A percentile compares a stretch with the other conserved stretches of the same genome.
phyloP scores from a whole-genome alignment of 75 land plant species.

The Cryptomeria japonica region DNA sequence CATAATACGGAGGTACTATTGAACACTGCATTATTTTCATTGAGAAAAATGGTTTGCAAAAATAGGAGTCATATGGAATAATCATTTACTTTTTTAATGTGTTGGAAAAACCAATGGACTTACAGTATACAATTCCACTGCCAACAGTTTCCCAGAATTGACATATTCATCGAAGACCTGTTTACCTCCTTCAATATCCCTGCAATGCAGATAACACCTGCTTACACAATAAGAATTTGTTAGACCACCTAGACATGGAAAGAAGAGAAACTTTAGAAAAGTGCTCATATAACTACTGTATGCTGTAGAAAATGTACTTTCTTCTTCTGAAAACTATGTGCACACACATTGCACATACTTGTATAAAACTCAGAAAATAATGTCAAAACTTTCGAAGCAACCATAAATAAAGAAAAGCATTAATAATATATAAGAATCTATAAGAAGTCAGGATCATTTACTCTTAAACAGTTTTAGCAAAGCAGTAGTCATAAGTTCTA shows the following conservation, averaged over 20 bases:
- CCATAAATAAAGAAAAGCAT: neutral
- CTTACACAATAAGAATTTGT: neutral
- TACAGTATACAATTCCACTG: slow-evolving; percentile 56
- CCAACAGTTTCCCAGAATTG: slow-evolving; percentile 40
- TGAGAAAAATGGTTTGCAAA: neutral
- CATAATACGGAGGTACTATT: neutral
- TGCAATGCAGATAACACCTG: slow-evolving; percentile 67
- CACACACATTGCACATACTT: neutral
- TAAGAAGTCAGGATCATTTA: too few species aligned
- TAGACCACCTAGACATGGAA: neutral
- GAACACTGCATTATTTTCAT: neutral
- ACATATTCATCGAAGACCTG: slow-evolving; percentile 58
- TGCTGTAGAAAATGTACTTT: neutral
- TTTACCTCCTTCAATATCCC: slow-evolving; percentile 58
- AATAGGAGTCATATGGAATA: neutral
- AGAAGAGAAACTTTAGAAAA: neutral
- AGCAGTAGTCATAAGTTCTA: too few species aligned
- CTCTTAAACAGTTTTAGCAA: too few species aligned
- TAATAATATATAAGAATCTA: neutral
- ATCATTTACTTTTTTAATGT: neutral
- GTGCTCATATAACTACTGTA: neutral
- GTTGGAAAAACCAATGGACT: slow-evolving; percentile 13
- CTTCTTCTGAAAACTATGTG: neutral
- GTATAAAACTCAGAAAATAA: neutral
- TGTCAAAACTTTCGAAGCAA: neutral